Percentiles rank a stretch among this genome's conserved stretches.
phyloP scores from a whole-genome alignment of 106 monocot species.

The Dioscorea zingiberensis region DNA sequence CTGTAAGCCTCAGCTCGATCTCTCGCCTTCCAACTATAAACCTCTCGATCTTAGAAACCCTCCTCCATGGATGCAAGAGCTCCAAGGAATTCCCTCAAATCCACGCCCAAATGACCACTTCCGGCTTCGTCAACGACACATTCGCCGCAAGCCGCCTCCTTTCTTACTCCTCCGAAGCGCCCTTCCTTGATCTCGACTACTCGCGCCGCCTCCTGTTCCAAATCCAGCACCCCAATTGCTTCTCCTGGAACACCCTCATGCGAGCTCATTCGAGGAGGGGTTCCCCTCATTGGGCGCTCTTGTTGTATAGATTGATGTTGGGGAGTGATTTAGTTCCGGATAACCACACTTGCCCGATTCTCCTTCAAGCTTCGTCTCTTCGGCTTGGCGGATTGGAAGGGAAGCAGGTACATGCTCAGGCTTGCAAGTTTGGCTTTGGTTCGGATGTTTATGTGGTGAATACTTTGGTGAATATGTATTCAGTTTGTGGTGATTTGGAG shows the following conservation, averaged over 20 bases:
- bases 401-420: slow-evolving; percentile 60
- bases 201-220: slow-evolving; percentile 26
- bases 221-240: slow-evolving; percentile 48
- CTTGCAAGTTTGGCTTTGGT: slow-evolving; percentile 41
- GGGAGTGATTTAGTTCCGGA: slow-evolving; percentile 20
- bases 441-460: slow-evolving; percentile 66
- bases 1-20: too few species aligned
- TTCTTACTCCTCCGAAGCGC: slow-evolving; percentile 30
- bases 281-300: slow-evolving; percentile 31
- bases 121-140: slow-evolving; percentile 66
- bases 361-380: slow-evolving; percentile 59
- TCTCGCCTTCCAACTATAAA: slow-evolving; percentile 16
- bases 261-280: slow-evolving; percentile 23
- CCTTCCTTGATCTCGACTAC: slow-evolving; percentile 33
- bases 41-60: slow-evolving; percentile 55
- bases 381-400: slow-evolving; percentile 33
- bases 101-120: slow-evolving; percentile 54
- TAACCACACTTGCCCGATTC: slow-evolving; percentile 61
- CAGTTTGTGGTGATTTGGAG: slow-evolving; percentile 38
- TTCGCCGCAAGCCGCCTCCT: slow-evolving; percentile 80
- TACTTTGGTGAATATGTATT: slow-evolving; percentile 72
- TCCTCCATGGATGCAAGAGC: slow-evolving; percentile 38
- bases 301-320: slow-evolving; percentile 50
- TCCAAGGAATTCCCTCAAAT: slow-evolving; percentile 41
- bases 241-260: slow-evolving; percentile 68